phyloP scores from a whole-genome alignment of 306 rosid species.

The Herpetospermum pedunculosum region DNA sequence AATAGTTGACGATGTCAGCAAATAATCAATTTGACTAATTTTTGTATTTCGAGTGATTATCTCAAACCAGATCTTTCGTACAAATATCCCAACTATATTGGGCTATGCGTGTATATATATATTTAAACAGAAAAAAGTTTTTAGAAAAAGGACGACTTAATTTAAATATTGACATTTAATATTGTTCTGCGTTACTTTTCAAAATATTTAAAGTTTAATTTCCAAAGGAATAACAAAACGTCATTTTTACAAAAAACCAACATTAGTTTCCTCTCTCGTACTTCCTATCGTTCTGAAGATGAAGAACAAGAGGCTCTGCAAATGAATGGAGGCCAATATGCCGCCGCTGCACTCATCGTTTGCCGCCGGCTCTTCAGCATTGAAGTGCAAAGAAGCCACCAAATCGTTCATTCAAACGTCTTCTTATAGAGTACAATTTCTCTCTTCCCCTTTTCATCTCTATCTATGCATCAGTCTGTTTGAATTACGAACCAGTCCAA shows the following conservation, averaged over 20 bases:
- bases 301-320: constrained; percentile 21
- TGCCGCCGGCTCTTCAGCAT: constrained; percentile 36
- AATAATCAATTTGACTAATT: too few species aligned
- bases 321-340: constrained; percentile 26
- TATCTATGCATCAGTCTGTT: background rate
- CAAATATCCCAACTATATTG: too few species aligned
- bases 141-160: too few species aligned
- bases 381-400: constrained; percentile 34
- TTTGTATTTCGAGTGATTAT: too few species aligned
- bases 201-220: background rate
- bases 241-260: background rate
- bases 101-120: too few species aligned
- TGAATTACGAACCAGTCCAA: background rate
- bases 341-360: constrained; percentile 39
- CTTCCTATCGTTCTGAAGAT: constrained; percentile 11
- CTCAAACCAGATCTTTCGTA: too few species aligned
- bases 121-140: too few species aligned
- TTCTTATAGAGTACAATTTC: constrained; percentile 39
- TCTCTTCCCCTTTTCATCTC: background rate
- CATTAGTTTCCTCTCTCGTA: constrained; percentile 2
- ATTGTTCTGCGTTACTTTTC: background rate
- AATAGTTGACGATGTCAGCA: too few species aligned
- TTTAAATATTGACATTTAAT: background rate
- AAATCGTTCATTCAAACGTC: constrained; percentile 40
- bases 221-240: background rate